Evolutionary conservation across 202 grass and related monocot species (phyloP), one percentile per base, ranked within the genome.

Genomic region (Dendrocalamus latiflorus): DNA sequence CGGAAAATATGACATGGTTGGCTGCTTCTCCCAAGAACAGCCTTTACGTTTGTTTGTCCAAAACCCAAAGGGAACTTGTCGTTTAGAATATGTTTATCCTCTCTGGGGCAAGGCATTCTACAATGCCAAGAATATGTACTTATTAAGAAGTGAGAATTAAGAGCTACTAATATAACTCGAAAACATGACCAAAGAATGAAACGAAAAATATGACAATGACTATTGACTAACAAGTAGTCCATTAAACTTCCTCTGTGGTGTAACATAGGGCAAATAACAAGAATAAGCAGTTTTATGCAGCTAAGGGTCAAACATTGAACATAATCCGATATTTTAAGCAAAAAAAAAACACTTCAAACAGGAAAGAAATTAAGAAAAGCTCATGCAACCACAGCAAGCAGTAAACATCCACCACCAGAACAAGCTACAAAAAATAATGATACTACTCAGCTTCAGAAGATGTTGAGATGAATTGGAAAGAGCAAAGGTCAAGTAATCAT

Each of bases 141-240:
- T n/a, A n/a, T 76, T 28, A 97, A 65, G 34, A 81, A 77, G 49
- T 80, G 41, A 66, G 65, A 77, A 85, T 17, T 24, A 66, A 20
- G 16, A 49, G 25, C 57, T 84, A 30, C 7, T 22, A 50, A 14
- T 6, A n/a, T 18, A 66, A 47, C 43, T 60, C 4, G 2, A 81
- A 76, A 81, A 49, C 24, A 18, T 6, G 58, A 84, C 24, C 39
- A 64, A 64, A 64, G 22, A 84, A 79, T 70, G 57, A 60, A 55
- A 63, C 3, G 16, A 24, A 20, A 75, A 75, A 74, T 54, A 83
- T 55, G 47, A 34, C 6, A 76, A 62, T 65, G 28, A 51, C 37
- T 73, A 69, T 53, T 65, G 28, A 51, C 37, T 73, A 68, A 26
- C 24, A 50, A 70, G 34, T 75, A 75, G 42, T 43, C 20, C 22